Percentiles rank a stretch among this genome's conserved stretches.
phyloP scores from a whole-genome alignment of 2,329 filamentous ascomycete genomes.

The Polytolypa hystricis region DNA sequence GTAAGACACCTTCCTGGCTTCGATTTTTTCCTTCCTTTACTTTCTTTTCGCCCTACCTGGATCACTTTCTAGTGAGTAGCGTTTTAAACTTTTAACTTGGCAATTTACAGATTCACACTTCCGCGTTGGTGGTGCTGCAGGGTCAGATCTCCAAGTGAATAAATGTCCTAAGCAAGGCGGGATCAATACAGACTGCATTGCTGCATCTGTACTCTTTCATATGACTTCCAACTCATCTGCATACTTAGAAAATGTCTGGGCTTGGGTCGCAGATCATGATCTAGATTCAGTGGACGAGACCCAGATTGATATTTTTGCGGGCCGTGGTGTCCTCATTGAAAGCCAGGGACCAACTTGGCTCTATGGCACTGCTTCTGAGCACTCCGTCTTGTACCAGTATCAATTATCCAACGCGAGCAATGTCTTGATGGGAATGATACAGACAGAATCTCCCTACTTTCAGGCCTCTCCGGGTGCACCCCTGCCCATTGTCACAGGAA shows the following conservation, averaged over 20 bases:
- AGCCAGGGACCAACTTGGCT: constrained; percentile 1
- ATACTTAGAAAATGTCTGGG: constrained; percentile 26
- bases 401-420: constrained; percentile 2
- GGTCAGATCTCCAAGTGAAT: not conserved
- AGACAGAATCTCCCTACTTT: constrained; percentile 4
- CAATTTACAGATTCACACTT: not conserved
- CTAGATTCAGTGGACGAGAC: constrained; percentile 15
- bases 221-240: constrained; percentile 42
- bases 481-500: not conserved
- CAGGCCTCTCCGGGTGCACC: constrained; percentile 1
- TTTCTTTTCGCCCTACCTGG: too few relatives aligned
- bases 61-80: too few relatives aligned
- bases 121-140: constrained; percentile 1
- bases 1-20: too few relatives aligned
- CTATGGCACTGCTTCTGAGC: constrained; percentile 4
- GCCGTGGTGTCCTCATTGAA: constrained; percentile 1
- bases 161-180: constrained; percentile 1
- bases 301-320: not conserved
- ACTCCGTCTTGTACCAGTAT: constrained; percentile 3
- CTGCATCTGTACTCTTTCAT: constrained; percentile 45
- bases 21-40: too few relatives aligned
- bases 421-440: constrained; percentile 3
- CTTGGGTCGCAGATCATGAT: constrained; percentile 25
- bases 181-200: constrained; percentile 10
- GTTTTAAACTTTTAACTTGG: too few relatives aligned